A percentile compares a stretch with the other conserved stretches of the same genome.
These are phyloP conservation scores for Pisolithus marmoratus DNA, from an alignment of 768 basidiomycete species.

Conservation along the genomic window DNA sequence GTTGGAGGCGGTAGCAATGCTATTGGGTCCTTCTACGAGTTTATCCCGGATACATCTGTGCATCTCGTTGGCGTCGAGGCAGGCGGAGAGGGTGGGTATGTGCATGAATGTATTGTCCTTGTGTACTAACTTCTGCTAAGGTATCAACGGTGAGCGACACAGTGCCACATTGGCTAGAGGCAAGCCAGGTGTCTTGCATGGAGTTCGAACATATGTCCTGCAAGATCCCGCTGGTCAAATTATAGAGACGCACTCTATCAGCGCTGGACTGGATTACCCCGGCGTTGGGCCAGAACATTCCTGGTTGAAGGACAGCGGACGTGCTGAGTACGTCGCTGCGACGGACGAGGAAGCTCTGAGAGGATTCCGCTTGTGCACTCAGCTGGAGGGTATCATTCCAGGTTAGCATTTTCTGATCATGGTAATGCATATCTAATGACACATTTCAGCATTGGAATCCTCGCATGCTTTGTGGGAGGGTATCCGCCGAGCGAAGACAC, in stretches of 20 bases:
- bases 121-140: slow-evolving; percentile 24
- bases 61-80: slow-evolving; percentile 93
- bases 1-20: slow-evolving; percentile 98
- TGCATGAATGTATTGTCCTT: not conserved
- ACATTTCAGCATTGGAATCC: slow-evolving; percentile 74
- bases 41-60: slow-evolving; percentile 83
- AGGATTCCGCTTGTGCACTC: slow-evolving; percentile 88
- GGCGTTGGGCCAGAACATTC: slow-evolving; percentile 98
- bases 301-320: slow-evolving; percentile 90
- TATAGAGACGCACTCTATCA: slow-evolving; percentile 94
- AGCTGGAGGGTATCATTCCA: slow-evolving; percentile 96
- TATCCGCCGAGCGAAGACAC: slow-evolving; percentile 73
- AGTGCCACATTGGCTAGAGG: slow-evolving; percentile 93
- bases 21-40: slow-evolving; percentile 96
- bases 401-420: slow-evolving; percentile 39
- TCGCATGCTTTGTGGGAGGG: slow-evolving; percentile 96
- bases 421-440: slow-evolving; percentile 4
- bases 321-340: slow-evolving; percentile 90
- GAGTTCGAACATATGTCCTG: slow-evolving; percentile 91
- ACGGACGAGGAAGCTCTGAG: slow-evolving; percentile 92
- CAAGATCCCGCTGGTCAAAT: slow-evolving; percentile 90
- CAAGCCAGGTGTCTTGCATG: slow-evolving; percentile 91
- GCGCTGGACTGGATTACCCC: slow-evolving; percentile 93
- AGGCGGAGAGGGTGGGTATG: slow-evolving; percentile 79
- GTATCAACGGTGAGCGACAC: slow-evolving; percentile 78